phyloP scores from a whole-genome alignment of 2,329 filamentous ascomycete genomes.

The Exophiala alcalophila region DNA sequence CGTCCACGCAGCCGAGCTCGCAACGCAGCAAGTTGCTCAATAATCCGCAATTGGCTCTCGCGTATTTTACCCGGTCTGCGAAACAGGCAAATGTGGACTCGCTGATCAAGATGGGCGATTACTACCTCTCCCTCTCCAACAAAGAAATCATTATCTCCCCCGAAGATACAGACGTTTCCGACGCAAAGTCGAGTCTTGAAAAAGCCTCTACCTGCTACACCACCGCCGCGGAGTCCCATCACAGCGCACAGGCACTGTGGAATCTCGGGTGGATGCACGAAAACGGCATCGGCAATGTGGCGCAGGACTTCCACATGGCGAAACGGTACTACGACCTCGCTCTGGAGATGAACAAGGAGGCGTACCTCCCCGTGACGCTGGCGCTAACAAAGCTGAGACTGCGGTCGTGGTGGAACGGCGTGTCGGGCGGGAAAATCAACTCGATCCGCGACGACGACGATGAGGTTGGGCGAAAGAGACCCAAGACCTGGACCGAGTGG shows the following conservation, averaged over 20 bases:
- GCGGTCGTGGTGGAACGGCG: conserved; percentile 89
- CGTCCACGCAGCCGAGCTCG: conserved; percentile 41
- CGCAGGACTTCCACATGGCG: conserved; percentile 94
- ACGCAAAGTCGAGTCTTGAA: conserved; percentile 58
- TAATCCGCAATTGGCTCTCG: conserved; percentile 64
- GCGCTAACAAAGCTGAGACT: conserved; percentile 80
- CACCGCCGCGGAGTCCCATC: conserved; percentile 83
- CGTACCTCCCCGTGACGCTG: conserved; percentile 87
- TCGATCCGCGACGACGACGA: conserved; percentile 75
- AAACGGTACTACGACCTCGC: conserved; percentile 96
- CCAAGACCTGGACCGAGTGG: conserved; percentile 82
- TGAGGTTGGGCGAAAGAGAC: conserved; percentile 61
- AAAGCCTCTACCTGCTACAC: conserved; percentile 93
- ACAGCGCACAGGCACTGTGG: conserved; percentile 92
- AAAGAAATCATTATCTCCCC: not conserved
- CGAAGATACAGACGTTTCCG: conserved; percentile 6
- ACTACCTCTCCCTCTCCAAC: conserved; percentile 64
- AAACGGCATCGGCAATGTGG: conserved; percentile 78
- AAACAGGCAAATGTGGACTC: conserved; percentile 92
- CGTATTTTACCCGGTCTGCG: conserved; percentile 93
- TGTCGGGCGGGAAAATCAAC: conserved; percentile 87
- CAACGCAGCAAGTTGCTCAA: conserved; percentile 53
- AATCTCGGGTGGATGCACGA: conserved; percentile 99
- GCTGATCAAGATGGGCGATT: conserved; percentile 97
- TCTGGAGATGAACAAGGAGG: conserved; percentile 84